Conservation (phyloP, 768 basidiomycete genomes). For the Lactarius hengduanensis region DNA sequence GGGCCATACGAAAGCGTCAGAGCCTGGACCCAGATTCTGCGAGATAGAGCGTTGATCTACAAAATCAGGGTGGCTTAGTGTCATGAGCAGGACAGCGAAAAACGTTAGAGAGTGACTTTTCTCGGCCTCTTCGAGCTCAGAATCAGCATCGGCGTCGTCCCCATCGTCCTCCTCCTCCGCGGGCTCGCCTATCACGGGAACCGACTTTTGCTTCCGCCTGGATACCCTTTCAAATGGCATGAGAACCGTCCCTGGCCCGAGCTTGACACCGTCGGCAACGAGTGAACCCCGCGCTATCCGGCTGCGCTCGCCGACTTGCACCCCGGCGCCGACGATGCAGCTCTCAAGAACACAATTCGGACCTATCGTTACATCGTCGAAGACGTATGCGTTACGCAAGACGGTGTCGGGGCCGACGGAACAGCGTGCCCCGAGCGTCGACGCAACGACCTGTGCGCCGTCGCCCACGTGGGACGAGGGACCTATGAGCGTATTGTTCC, state of each 20-base stretch:
- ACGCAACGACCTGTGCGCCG: conserved; percentile 61
- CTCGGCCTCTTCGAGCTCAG: conserved; percentile 68
- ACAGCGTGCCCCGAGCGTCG: conserved; percentile 78
- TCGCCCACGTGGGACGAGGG: conserved; percentile 66
- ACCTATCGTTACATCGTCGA: conserved; percentile 73
- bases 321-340: conserved; percentile 79
- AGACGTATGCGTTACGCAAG: conserved; percentile 78
- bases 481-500: conserved; percentile 84
- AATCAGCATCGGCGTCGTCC: conserved; percentile 36
- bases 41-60: conserved; percentile 51
- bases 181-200: conserved; percentile 31
- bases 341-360: conserved; percentile 67
- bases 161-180: conserved; percentile 37
- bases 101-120: conserved; percentile 41
- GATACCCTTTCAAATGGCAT: conserved; percentile 73
- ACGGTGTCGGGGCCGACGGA: conserved; percentile 66
- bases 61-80: neutral
- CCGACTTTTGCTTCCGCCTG: conserved; percentile 39
- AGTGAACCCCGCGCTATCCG: conserved; percentile 73
- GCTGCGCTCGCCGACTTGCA: conserved; percentile 65
- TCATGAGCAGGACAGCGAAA: neutral
- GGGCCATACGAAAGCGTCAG: conserved; percentile 85
- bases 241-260: conserved; percentile 72
- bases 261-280: conserved; percentile 74
- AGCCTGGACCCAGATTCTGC: conserved; percentile 58